Evolutionary conservation across 345 rosid species (phyloP), one percentile per base, ranked within the genome.

Genomic region (Passiflora organensis): DNA sequence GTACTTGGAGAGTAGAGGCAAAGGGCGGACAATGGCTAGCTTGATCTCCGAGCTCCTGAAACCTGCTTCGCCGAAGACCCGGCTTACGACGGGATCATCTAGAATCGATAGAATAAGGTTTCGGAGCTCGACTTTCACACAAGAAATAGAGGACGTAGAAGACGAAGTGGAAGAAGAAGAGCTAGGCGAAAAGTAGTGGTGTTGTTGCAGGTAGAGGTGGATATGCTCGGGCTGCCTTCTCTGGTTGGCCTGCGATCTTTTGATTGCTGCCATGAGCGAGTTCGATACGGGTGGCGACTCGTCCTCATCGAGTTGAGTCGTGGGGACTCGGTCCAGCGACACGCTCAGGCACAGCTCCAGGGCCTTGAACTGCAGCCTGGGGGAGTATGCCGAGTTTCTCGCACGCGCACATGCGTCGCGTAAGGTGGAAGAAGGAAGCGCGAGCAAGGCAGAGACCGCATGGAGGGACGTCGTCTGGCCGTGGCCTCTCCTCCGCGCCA

Each of bases 201-300:
- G 55, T 28, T 62, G 59, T n/a, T 28, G 34, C 5, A 28, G 34
- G 34, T 28, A 28, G 34, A 88, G 17, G 48, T 87, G 85, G 56
- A 82, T 86, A 25, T 78, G 86, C 70, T 91, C 96, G 0, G 95
- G 98, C 39, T 80, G 84, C 13, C 98, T 69, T 34, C 96, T 75
- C 41, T 91, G 98, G 52, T 84, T 86, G 23, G 98, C 96, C 67
- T 91, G 98, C 11, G 98, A 86, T 13, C 98, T 79, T 63, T 88
- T 91, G 58, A 91, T 88, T 5, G 98, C 98, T 4, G 98, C 98
- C 98, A 91, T 88, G 56, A 91, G 84, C 0, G 98, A 86, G 71
- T 91, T 91, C 5, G 96, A 88, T 0, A 91, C 64, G 34, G 80
- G 90, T 1, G 86, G 90, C 15, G 34, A 28, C 34, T 28, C 34